Percentiles rank a stretch among this genome's conserved stretches.
These are phyloP conservation scores for Macrophomina pseudophaseolina DNA, from an alignment of 2,329 filamentous ascomycete species.

Conservation along the genomic window DNA sequence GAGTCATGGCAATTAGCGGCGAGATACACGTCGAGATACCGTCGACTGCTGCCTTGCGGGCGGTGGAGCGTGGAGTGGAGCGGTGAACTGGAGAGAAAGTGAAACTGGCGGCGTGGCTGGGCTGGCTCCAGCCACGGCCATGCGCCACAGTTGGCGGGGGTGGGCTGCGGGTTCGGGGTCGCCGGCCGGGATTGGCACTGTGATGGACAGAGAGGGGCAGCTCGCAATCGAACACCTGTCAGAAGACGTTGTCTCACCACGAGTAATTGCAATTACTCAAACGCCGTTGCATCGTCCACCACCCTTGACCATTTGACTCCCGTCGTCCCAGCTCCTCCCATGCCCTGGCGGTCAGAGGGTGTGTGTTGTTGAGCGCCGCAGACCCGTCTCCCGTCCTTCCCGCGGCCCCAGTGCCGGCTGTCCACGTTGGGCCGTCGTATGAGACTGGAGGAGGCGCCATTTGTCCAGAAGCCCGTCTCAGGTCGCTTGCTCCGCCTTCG, in stretches of 20 bases:
- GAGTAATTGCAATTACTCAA: conserved; percentile 17
- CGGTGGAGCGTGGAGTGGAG: neutral
- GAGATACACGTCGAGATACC: neutral
- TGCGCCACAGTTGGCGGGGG: conserved; percentile 1
- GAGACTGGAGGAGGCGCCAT: conserved; percentile 16
- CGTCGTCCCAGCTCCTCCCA: neutral
- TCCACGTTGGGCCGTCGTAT: conserved; percentile 23
- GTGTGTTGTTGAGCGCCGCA: conserved; percentile 18
- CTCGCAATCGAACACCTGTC: conserved; percentile 11
- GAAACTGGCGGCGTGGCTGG: neutral
- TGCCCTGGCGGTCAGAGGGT: conserved; percentile 1
- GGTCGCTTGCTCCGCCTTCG: conserved; percentile 7
- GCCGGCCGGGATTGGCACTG: conserved; percentile 8
- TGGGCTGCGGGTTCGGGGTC: neutral
- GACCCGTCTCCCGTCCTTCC: neutral
- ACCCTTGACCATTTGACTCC: neutral
- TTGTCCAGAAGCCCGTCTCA: conserved; percentile 7
- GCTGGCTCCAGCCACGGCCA: neutral
- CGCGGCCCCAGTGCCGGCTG: conserved; percentile 13
- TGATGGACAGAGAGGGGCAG: conserved; percentile 16
- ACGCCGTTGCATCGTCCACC: neutral
- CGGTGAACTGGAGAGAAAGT: too few relatives aligned
- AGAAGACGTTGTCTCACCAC: conserved; percentile 18
- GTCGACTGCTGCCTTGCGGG: conserved; percentile 11
- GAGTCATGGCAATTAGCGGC: neutral